Evolutionary conservation across 805 yeast genomes (phyloP).

Genomic region (Wickerhamiella azymoides): DNA sequence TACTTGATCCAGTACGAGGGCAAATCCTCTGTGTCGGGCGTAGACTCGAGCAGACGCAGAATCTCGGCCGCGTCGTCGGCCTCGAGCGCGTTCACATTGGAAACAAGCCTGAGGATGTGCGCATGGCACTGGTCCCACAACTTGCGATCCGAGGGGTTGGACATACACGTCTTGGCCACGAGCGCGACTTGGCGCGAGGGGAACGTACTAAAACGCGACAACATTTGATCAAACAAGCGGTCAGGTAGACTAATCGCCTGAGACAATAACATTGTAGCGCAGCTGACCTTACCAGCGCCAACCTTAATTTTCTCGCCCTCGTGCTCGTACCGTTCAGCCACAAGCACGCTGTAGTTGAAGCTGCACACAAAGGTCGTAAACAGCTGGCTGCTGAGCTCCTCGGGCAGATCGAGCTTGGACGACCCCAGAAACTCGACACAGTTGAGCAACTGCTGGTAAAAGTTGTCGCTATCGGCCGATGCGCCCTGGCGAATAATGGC

Average conservation of each 20-base stretch:
- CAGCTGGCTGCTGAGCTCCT: not conserved
- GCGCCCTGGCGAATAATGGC: constrained; percentile 4
- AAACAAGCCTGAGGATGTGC: not conserved
- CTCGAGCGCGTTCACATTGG: not conserved
- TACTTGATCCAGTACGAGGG: not conserved
- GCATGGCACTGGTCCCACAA: not conserved
- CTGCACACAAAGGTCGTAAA: constrained; percentile 7
- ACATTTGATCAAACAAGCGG: not conserved
- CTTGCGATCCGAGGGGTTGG: not conserved
- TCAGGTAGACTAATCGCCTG: not conserved
- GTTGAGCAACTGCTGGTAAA: not conserved
- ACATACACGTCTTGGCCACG: not conserved
- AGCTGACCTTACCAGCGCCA: not conserved
- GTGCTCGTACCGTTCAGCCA: not conserved
- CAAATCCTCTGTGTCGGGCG: not conserved
- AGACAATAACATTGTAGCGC: constrained; percentile 2
- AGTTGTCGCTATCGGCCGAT: not conserved
- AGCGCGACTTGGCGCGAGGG: constrained; percentile 4
- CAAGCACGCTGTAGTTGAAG: constrained; percentile 3
- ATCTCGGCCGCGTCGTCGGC: not conserved
- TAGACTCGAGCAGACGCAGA: not conserved
- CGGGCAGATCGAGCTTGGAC: not conserved
- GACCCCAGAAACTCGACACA: not conserved
- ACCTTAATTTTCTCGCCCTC: not conserved
- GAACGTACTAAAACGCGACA: not conserved